Percentiles rank a stretch among this genome's conserved stretches.
Evolutionary conservation across 23 red algal species (phyloP).

Genomic region (Chondrus crispus): DNA sequence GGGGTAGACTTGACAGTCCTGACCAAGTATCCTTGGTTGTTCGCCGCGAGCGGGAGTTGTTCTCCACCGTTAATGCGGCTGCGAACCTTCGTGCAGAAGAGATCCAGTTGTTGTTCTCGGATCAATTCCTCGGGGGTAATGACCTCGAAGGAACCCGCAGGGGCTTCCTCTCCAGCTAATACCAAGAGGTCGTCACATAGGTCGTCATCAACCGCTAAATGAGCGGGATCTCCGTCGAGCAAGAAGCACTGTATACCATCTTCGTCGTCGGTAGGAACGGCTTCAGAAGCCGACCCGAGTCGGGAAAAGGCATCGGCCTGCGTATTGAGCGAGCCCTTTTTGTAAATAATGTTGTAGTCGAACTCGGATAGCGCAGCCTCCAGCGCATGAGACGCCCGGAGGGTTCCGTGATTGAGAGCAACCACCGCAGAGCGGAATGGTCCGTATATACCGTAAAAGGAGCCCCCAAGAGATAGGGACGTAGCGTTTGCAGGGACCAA

Average conservation of each 20-base stretch:
- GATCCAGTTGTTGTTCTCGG: not conserved
- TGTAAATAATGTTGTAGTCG: not conserved
- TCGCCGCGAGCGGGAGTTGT: not conserved
- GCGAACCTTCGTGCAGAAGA: not conserved
- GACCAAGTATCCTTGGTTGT: not conserved
- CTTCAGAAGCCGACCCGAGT: not conserved
- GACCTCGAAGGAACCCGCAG: not conserved
- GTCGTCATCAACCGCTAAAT: not conserved
- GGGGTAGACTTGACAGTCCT: not conserved
- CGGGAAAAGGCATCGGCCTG: not conserved
- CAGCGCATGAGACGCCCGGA: not conserved
- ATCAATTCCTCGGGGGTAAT: conserved; percentile 16
- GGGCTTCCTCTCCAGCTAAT: not conserved
- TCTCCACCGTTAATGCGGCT: not conserved
- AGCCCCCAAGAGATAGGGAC: not conserved
- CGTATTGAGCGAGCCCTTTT: not conserved
- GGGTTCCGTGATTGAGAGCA: not conserved
- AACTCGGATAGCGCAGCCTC: not conserved
- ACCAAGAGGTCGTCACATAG: not conserved
- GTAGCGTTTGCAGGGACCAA: not conserved
- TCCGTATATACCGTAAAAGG: not conserved
- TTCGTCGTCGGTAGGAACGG: not conserved
- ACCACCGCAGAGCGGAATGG: not conserved
- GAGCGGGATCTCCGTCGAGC: not conserved
- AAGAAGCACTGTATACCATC: not conserved